Conservation (phyloP, 1,284 basidiomycete genomes). For the Microbotryum lychnidis-dioicae region DNA sequence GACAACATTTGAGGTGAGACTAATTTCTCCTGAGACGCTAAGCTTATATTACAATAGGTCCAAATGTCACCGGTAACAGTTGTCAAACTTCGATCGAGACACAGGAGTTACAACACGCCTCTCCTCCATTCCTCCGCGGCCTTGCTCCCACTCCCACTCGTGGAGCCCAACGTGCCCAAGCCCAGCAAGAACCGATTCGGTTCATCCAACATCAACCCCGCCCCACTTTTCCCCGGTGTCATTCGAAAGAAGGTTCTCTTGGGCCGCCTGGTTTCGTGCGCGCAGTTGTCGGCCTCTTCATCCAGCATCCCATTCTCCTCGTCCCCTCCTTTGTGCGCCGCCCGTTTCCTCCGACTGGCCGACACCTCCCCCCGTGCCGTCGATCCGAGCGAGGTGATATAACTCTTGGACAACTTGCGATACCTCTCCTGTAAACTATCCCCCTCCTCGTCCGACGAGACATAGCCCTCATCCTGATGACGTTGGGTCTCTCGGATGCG, state of each 20-base stretch:
- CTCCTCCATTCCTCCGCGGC: slow-evolving; percentile 4
- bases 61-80: too few relatives aligned
- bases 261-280: neutral
- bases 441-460: slow-evolving; percentile 14
- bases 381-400: slow-evolving; percentile 2
- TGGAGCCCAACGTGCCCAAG: neutral
- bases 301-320: slow-evolving; percentile 48
- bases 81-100: too few relatives aligned
- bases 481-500: slow-evolving; percentile 19
- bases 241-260: slow-evolving; percentile 17
- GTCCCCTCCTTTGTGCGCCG: slow-evolving; percentile 39
- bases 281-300: neutral
- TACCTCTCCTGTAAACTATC: neutral
- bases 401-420: slow-evolving; percentile 1
- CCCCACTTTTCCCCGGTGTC: neutral
- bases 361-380: neutral
- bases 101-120: neutral
- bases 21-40: too few relatives aligned
- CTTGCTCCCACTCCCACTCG: neutral
- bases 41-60: too few relatives aligned
- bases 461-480: slow-evolving; percentile 9
- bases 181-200: neutral
- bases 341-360: neutral
- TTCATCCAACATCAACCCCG: neutral
- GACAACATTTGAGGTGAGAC: too few relatives aligned